Percentiles rank a stretch among this genome's conserved stretches.
These are phyloP conservation scores for Yarrowia alimentaria DNA, from an alignment of 805 yeast genomes.

Conservation along the genomic window DNA sequence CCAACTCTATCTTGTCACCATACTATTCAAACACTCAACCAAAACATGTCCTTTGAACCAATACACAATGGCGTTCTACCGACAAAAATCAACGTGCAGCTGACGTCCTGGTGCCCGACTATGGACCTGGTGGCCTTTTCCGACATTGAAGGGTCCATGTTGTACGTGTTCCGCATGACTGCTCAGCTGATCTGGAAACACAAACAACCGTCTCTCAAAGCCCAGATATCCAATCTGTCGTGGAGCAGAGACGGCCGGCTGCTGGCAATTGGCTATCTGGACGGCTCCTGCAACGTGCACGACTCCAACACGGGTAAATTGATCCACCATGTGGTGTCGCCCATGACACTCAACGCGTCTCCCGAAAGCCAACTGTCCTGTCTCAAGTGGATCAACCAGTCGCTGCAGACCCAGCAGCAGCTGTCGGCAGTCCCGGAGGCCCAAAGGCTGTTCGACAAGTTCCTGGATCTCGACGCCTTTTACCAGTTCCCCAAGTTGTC, in stretches of 20 bases:
- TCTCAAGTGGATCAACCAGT: conserved; percentile 43
- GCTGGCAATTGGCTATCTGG: conserved; percentile 49
- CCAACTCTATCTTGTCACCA: too few species aligned
- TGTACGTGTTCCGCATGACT: conserved; percentile 54
- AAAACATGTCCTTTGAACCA: conserved; percentile 3
- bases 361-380: conserved; percentile 34
- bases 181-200: conserved; percentile 55
- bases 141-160: conserved; percentile 44
- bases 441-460: conserved; percentile 36
- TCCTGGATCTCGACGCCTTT: conserved; percentile 36
- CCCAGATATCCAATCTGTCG: conserved; percentile 18
- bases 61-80: conserved; percentile 31
- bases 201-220: conserved; percentile 1
- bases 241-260: conserved; percentile 45
- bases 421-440: conserved; percentile 28
- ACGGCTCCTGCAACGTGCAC: conserved; percentile 46
- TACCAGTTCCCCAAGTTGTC: conserved; percentile 24
- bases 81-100: conserved; percentile 35
- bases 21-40: too few species aligned
- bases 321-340: conserved; percentile 33
- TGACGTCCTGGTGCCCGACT: conserved; percentile 46
- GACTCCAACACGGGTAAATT: conserved; percentile 50
- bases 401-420: conserved; percentile 38
- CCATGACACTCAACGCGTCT: too few species aligned
- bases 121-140: conserved; percentile 52